Evolutionary conservation across 352 stramenopile species (phyloP), one percentile per base, ranked within the genome.

Genomic region (Globisporangium alternatum): DNA sequence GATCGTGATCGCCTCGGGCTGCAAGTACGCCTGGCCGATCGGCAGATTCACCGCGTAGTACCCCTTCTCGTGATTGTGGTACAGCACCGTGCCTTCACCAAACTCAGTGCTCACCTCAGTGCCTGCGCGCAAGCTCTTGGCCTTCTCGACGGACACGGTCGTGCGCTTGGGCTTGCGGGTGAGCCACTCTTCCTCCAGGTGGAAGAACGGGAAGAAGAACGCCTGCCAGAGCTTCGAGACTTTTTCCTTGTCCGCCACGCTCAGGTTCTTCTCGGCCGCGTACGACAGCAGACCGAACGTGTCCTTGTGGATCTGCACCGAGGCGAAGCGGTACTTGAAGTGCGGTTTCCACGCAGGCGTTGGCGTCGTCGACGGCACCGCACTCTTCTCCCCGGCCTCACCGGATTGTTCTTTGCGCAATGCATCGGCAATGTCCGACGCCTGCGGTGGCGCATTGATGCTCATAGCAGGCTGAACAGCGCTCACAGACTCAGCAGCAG

Each of bases 161-260:
- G 83, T 86, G 49, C 72, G 80, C 60, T 92, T 83, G 3, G 84
- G 86, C 58, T 93, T 90, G 21, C 78, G 86, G 47, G 86, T 77
- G 17, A 96, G 76, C 84, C 85, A 96, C 62, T 90, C 80, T 65
- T 93, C 86, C 25, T 92, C 77, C 41, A 94, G 62, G 57, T 88
- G 74, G 65, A 96, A 95, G 66, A 95, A 92, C 30, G 85, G 84
- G 56, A 91, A 91, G 65, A 93, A 96, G 69, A 94, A 91, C 4
- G 66, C 47, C 47, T 92, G 86, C 86, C 88, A 94, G 0, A 93
- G 72, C 69, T 95, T 94, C 9, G 78, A 81, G 1, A 95, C 81
- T 65, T 92, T 93, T 37, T 94, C 86, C 64, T 95, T 94, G 66
- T 95, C 87, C 1, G 76, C 77, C 10, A 87, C 75, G 54, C 80